Evolutionary conservation across 2,329 filamentous ascomycete species (phyloP), one percentile per base, ranked within the genome.

Genomic region (Ophiosphaerella herpotricha): DNA sequence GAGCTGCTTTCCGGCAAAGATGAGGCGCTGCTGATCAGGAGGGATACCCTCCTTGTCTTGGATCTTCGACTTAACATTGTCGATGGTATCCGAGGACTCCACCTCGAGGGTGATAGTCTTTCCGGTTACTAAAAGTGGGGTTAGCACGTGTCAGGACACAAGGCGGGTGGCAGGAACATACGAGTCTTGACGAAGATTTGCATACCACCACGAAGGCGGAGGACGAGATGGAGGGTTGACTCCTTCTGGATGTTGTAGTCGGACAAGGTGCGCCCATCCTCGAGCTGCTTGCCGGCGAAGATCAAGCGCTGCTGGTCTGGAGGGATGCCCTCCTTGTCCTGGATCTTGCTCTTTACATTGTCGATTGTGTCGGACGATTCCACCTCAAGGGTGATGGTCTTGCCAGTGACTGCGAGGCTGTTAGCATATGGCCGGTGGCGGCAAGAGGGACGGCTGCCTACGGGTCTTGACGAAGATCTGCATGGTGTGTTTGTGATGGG

Each of bases 391-490:
- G 84, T 86, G 76, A 86, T 86, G 67, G 84, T 86, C 80, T 86
- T 86, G 66, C 84, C 84, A 56, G 84, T 87, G 46, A 86, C 82
- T 84, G 69, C 44, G 43, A 38, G 40, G 24, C 36, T 59, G 70
- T 75, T 64, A 77, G 77, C 68, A 47, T 36, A 33, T 43, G 52
- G 34, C 33, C 55, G 52, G 58, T 16, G 76, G 68, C 46, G 39
- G 39, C 43, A 52, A 35, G 33, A 56, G 51, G 58, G 65, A 62
- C 61, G 63, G 58, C 32, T 68, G 87, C 88, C 84, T 82, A 91
- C 88, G 85, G 67, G 91, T 96, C 87, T 96, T 96, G 71, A 96
- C 92, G 78, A 96, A 97, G 83, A 97, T 96, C 84, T 96, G 92
- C 92, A 96, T 95, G 77, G 16, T 55, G 31, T 35, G 12, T 34